Evolutionary conservation across 768 basidiomycete species (phyloP), one percentile per base, ranked within the genome.

Genomic region (Daedaleopsis nitida): DNA sequence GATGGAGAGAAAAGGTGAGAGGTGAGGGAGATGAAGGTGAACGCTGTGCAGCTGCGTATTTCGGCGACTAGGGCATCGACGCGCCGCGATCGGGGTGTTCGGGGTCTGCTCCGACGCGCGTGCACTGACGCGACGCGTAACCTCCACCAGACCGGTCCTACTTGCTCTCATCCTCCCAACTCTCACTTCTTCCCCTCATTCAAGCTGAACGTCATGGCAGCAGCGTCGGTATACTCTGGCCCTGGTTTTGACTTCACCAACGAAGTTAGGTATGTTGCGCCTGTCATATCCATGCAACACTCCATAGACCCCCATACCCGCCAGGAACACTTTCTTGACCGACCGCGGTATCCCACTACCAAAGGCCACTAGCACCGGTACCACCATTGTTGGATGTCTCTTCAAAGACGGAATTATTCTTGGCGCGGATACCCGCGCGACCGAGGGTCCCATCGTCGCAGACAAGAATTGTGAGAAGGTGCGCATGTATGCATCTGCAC

Each of bases 401-500:
- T 98, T 91, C 76, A 88, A 87, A 66, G 92, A 93, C 70, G 97
- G 97, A 6, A 88, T 99, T 66, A 85, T 96, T 17, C 84, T 99
- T 6, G 97, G 96, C 49, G 97, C 97, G 14, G 97, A 98, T 75
- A 99, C 97, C 1, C 83, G 96, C 68, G 96, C 97, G 5, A 98
- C 97, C 0, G 92, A 88, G 62, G 97, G 96, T 1, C 84, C 85
- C 23, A 98, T 98, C 65, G 93, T 99, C 27, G 94, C 94, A 0
- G 96, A 98, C 80, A 98, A 99, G 85, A 99, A 99, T 78, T 99
- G 97, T 76, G 97, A 98, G 80, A 99, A 99, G 90, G 96, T 96
- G 57, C 50, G 78, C 66, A 9, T 35, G 17, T 44, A 23, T 50
- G 16, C 51, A 59, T 38, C 24, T n/a, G 16, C 47, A 17, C 21